Percentiles rank a stretch among this genome's conserved stretches.
These are phyloP conservation scores for Apiotrichum gracile DNA, from an alignment of 1,284 basidiomycete species.

Conservation along the genomic window DNA sequence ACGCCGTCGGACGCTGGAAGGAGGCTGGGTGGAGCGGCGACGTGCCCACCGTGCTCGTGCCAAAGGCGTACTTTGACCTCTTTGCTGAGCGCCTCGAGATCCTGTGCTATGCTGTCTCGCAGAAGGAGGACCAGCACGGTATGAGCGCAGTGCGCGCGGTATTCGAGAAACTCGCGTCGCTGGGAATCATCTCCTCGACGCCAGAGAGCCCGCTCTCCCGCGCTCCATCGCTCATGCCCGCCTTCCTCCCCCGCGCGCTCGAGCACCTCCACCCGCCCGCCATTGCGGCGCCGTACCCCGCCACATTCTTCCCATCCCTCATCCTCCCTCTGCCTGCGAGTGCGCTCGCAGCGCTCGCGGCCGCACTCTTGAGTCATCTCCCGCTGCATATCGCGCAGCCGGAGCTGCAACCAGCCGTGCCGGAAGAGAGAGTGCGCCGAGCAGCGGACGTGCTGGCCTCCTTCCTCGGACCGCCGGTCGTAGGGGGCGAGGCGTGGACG, in stretches of 20 bases:
- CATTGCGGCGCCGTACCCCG: conserved; percentile 52
- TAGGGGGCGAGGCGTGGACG: conserved; percentile 28
- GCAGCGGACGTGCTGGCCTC: conserved; percentile 17
- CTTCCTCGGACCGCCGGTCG: conserved; percentile 26
- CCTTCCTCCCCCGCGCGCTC: conserved; percentile 35
- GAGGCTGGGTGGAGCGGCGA: conserved; percentile 29
- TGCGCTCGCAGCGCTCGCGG: conserved; percentile 28
- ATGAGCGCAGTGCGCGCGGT: conserved; percentile 14
- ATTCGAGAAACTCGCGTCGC: conserved; percentile 24
- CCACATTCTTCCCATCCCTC: conserved; percentile 56
- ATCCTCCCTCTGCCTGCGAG: conserved; percentile 56
- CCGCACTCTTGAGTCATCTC: conserved; percentile 25
- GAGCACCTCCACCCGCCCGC: conserved; percentile 50
- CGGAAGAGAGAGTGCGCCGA: conserved; percentile 21
- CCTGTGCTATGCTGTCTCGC: conserved; percentile 51
- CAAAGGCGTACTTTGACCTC: conserved; percentile 54
- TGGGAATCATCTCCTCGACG: conserved; percentile 28
- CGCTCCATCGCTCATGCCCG: conserved; percentile 27
- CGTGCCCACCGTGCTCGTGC: conserved; percentile 19
- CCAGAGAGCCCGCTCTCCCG: not conserved
- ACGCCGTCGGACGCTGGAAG: conserved; percentile 46
- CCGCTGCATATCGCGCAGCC: not conserved
- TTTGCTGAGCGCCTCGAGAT: conserved; percentile 46
- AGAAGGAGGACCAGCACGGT: conserved; percentile 29
- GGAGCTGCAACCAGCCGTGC: conserved; percentile 10